Evolutionary conservation across 176 grass and related monocot species (phyloP).

Genomic region (Carex cristatella): DNA sequence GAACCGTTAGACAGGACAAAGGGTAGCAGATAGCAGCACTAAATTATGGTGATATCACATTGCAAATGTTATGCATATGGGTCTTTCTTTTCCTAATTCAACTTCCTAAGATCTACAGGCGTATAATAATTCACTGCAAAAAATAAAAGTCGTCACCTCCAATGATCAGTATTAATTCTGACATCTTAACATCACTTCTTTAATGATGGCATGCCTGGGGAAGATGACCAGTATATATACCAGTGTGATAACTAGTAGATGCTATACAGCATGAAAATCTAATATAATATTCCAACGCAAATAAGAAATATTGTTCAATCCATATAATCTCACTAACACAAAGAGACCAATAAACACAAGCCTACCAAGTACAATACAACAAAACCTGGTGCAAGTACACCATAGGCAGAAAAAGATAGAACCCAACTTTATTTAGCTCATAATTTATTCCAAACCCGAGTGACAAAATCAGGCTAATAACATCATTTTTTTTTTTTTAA

Average conservation of each 20-base stretch:
- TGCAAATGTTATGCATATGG: too few relatives aligned
- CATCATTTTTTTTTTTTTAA: not conserved
- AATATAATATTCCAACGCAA: not conserved
- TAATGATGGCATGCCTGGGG: not conserved
- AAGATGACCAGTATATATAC: not conserved
- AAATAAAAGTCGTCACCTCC: not conserved
- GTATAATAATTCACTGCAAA: too few relatives aligned
- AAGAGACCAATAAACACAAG: not conserved
- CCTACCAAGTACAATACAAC: constrained; percentile 1
- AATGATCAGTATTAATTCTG: not conserved
- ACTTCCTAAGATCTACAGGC: too few relatives aligned
- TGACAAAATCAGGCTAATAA: not conserved
- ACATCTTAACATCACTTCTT: not conserved
- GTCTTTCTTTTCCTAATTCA: too few relatives aligned
- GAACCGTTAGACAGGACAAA: too few relatives aligned
- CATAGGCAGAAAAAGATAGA: not conserved
- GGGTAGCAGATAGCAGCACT: too few relatives aligned
- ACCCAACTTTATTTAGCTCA: constrained; percentile 8
- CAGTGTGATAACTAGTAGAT: not conserved
- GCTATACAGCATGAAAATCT: not conserved
- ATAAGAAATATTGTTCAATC: not conserved
- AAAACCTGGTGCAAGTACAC: not conserved
- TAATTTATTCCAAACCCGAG: constrained; percentile 9
- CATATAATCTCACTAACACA: not conserved
- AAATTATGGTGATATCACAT: too few relatives aligned